Evolutionary conservation across 345 rosid genomes (phyloP).

Genomic region (Brassica juncea): DNA sequence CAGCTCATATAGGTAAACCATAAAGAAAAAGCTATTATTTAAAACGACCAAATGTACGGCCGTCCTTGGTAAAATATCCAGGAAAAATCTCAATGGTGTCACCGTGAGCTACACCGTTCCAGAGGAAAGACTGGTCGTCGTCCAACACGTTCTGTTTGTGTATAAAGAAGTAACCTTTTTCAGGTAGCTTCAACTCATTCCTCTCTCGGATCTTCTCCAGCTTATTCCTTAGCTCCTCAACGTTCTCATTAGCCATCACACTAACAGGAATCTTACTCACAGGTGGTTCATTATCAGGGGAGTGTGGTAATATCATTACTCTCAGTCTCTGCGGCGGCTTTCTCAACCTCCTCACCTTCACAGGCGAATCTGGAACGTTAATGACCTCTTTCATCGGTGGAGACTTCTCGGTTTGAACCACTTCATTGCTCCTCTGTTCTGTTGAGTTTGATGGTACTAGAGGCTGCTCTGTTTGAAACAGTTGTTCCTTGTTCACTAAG

Average conservation of each 20-base stretch:
- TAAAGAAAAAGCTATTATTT: neutral
- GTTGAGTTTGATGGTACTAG: constrained; percentile 5
- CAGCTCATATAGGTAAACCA: neutral
- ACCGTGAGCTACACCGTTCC: constrained; percentile 64
- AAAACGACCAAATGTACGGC: neutral
- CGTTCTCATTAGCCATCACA: constrained; percentile 54
- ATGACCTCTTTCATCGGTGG: neutral
- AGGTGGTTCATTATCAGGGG: constrained; percentile 27
- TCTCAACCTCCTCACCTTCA: neutral
- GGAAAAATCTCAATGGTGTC: constrained; percentile 68
- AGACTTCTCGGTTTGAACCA: neutral
- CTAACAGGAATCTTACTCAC: constrained; percentile 56
- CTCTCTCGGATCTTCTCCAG: constrained; percentile 55
- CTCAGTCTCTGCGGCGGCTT: neutral
- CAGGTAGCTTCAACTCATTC: constrained; percentile 50
- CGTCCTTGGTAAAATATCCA: constrained; percentile 41
- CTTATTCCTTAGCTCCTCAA: constrained; percentile 64
- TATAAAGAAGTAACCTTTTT: constrained; percentile 64
- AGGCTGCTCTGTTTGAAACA: neutral
- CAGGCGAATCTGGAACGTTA: constrained; percentile 1
- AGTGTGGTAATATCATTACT: constrained; percentile 34
- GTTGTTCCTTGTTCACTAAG: neutral
- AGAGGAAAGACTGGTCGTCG: constrained; percentile 55
- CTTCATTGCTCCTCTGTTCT: neutral
- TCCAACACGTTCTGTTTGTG: constrained; percentile 44